These are phyloP conservation scores for Podila horticola DNA, from an alignment of 192 early-diverging fungal species.

Conservation along the genomic window DNA sequence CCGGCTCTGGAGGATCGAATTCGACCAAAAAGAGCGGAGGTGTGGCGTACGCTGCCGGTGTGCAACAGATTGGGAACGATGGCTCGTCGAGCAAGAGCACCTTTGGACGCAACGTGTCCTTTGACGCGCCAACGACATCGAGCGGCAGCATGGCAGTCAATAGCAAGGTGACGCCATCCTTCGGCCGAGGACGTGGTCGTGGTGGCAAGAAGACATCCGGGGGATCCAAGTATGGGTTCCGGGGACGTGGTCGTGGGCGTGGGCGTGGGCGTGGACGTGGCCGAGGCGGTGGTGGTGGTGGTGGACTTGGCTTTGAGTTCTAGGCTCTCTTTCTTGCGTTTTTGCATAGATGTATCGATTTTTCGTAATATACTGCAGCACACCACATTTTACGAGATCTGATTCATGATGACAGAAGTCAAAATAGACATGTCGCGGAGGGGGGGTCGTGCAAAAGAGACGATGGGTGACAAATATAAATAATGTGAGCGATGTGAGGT, in stretches of 20 bases:
- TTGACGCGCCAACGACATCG: neutral
- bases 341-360: no score
- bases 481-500: no score
- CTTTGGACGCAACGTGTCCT: neutral
- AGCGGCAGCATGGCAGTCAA: neutral
- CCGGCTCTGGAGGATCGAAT: neutral
- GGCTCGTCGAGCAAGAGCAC: neutral
- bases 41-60: neutral
- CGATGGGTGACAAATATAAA: no score
- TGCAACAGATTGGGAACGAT: neutral
- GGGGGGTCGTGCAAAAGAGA: no score
- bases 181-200: neutral
- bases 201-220: neutral
- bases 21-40: neutral
- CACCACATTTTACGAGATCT: neutral
- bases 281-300: constrained; percentile 12
- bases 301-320: neutral
- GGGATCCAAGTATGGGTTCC: neutral
- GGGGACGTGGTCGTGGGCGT: neutral
- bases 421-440: no score
- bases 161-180: neutral
- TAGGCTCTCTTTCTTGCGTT: no score
- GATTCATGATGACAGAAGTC: neutral
- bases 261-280: constrained; percentile 17
- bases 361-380: neutral